Conservation (phyloP, 306 rosid species). For the Clitoria ternatea region DNA sequence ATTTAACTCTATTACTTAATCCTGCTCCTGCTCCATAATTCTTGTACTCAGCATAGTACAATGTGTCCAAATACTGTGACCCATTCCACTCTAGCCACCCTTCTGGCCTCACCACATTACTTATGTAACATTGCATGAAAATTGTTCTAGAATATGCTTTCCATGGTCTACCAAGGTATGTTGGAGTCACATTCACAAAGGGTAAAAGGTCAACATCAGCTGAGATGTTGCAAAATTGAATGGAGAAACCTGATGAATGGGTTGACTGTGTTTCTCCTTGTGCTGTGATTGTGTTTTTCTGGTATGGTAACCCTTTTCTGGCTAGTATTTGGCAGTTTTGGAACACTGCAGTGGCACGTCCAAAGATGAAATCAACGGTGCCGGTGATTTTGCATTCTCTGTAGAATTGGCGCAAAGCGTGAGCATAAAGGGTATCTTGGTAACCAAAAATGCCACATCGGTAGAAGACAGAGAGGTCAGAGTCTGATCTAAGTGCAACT, state of each 20-base stretch:
- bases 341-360: constrained; percentile 59
- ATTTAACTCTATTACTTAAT: constrained; percentile 30
- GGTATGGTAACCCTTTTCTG: constrained; percentile 47
- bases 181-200: constrained; percentile 22
- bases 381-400: constrained; percentile 66
- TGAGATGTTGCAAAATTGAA: constrained; percentile 65
- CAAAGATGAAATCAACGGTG: constrained; percentile 70
- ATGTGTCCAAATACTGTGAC: constrained; percentile 34
- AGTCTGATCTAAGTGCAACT: constrained; percentile 68
- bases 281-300: constrained; percentile 72
- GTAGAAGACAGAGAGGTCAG: constrained; percentile 58
- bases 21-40: constrained; percentile 59
- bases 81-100: constrained; percentile 81
- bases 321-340: constrained; percentile 54
- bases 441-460: constrained; percentile 51
- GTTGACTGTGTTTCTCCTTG: constrained; percentile 44
- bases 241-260: constrained; percentile 53
- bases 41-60: constrained; percentile 56
- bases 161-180: constrained; percentile 78
- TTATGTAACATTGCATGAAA: constrained; percentile 49
- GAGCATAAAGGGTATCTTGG: constrained; percentile 67
- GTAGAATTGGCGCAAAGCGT: constrained; percentile 68
- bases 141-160: constrained; percentile 49
- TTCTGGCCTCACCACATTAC: constrained; percentile 46
- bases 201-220: constrained; percentile 45